Conservation (phyloP, 768 basidiomycete species). For the Inosperma sp. region DNA sequence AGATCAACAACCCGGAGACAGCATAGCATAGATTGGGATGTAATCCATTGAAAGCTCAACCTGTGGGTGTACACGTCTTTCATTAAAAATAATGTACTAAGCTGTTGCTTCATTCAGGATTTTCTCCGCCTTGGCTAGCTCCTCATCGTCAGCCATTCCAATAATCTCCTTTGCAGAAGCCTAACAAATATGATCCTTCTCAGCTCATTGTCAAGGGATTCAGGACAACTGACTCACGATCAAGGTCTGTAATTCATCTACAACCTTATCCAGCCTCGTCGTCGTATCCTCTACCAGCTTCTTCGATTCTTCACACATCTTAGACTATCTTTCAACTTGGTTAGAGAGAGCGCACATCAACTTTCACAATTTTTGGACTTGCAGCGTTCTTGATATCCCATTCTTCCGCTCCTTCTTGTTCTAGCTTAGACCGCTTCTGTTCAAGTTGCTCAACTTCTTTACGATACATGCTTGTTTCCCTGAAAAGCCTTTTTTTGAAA, state of each 20-base stretch:
- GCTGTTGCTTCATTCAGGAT: conserved; percentile 36
- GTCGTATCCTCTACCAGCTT: conserved; percentile 75
- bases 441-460: conserved; percentile 60
- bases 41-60: too few species aligned
- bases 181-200: conserved; percentile 12
- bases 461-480: conserved; percentile 63
- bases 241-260: conserved; percentile 58
- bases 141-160: conserved; percentile 38
- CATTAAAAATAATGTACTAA: too few species aligned
- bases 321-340: conserved; percentile 37
- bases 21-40: too few species aligned
- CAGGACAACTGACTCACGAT: conserved; percentile 49
- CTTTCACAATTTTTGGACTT: conserved; percentile 10
- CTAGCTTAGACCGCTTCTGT: conserved; percentile 56
- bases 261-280: conserved; percentile 55
- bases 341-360: not conserved
- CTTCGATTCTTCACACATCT: conserved; percentile 69
- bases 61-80: too few species aligned
- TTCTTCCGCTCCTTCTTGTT: conserved; percentile 57
- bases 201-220: not conserved
- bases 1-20: too few species aligned
- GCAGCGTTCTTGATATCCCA: conserved; percentile 79
- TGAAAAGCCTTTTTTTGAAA: conserved; percentile 46
- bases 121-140: conserved; percentile 54
- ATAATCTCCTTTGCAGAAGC: conserved; percentile 39